Evolutionary conservation across 441 rosid genomes (phyloP), one percentile per base, ranked within the genome.

Genomic region (Metrosideros polymorpha): DNA sequence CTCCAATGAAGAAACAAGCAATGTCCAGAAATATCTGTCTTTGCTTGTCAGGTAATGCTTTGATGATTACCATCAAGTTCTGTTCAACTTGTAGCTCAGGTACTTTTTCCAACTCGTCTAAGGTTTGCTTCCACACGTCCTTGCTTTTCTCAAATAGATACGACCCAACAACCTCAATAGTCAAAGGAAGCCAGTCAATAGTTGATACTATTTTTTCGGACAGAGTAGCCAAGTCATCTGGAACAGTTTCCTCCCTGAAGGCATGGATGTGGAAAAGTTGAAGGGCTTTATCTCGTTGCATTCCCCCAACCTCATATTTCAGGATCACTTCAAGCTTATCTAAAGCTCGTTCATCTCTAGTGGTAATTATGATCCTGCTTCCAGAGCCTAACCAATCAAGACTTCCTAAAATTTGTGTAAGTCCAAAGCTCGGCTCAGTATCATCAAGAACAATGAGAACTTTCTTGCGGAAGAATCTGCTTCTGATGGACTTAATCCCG

Each of bases 401-500:
- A 13, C 2, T 52, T 30, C 7, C 17, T 49, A 75, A 17, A 85
- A 56, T 10, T 53, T 27, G 35, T 0, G 6, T 6, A 85, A 29
- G 42, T 29, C 24, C 1, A 0, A 43, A 51, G 43, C 3, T 4
- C 4, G 43, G 0, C 0, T 61, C 32, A 9, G 82, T 56, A 15
- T 49, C 82, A 86, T 86, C 82, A 0, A 86, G 87, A 45, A 86
- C 51, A 22, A 86, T 82, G 0, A 86, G 84, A 61, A 86, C 82
- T 54, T 82, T 82, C 30, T 55, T 55, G 32, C 47, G 2, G 4
- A 2, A 12, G 8, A 82, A 86, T 12, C 47, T 47, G 2, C 14
- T 8, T 6, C 9, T 29, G 12, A 86, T 15, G n/a, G 32, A 32
- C 3, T 2, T 5, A 7, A 0, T 9, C 22, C 52, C 42, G 9